Percentiles rank a stretch among this genome's conserved stretches.
phyloP scores from a whole-genome alignment of 2,329 filamentous ascomycete genomes.

The Dactylellina drechsleri region DNA sequence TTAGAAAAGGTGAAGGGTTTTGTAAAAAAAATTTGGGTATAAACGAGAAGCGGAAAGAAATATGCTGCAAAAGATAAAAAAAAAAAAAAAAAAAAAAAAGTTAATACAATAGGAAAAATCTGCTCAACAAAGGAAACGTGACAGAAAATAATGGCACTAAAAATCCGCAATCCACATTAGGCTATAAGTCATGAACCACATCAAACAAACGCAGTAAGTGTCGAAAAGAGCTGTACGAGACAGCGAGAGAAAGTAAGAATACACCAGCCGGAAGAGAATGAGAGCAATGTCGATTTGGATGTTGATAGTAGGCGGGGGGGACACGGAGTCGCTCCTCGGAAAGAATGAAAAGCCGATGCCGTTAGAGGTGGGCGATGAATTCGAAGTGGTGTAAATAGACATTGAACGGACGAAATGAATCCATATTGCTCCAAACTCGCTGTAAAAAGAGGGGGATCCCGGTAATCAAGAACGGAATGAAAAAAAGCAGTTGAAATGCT shows the following conservation, averaged over 20 bases:
- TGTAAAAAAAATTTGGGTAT: slow-evolving; percentile 20
- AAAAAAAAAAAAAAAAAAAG: not conserved
- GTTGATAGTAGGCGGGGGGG: slow-evolving; percentile 21
- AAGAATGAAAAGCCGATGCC: slow-evolving; percentile 5
- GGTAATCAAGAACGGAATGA: slow-evolving; percentile 25
- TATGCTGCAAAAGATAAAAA: too few relatives aligned
- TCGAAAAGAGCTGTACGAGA: slow-evolving; percentile 15
- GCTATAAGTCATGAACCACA: slow-evolving; percentile 54
- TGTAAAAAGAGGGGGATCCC: slow-evolving; percentile 21
- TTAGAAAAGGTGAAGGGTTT: slow-evolving; percentile 7
- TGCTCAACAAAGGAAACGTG: slow-evolving; percentile 32
- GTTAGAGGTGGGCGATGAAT: slow-evolving; percentile 2
- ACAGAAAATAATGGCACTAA: slow-evolving; percentile 11
- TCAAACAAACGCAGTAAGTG: slow-evolving; percentile 42
- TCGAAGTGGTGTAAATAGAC: slow-evolving; percentile 3
- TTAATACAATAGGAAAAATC: slow-evolving; percentile 17
- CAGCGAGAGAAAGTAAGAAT: slow-evolving; percentile 26
- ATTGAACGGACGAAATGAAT: slow-evolving; percentile 41
- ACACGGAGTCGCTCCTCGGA: slow-evolving; percentile 21
- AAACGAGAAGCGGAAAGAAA: not conserved
- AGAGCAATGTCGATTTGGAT: slow-evolving; percentile 21
- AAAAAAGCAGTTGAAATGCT: slow-evolving; percentile 33
- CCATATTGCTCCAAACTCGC: slow-evolving; percentile 52
- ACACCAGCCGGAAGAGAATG: slow-evolving; percentile 37
- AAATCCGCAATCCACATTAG: slow-evolving; percentile 45